These are phyloP conservation scores for Suhomyces bribrorum DNA, from an alignment of 1,139 yeast genomes.

Conservation along the genomic window DNA sequence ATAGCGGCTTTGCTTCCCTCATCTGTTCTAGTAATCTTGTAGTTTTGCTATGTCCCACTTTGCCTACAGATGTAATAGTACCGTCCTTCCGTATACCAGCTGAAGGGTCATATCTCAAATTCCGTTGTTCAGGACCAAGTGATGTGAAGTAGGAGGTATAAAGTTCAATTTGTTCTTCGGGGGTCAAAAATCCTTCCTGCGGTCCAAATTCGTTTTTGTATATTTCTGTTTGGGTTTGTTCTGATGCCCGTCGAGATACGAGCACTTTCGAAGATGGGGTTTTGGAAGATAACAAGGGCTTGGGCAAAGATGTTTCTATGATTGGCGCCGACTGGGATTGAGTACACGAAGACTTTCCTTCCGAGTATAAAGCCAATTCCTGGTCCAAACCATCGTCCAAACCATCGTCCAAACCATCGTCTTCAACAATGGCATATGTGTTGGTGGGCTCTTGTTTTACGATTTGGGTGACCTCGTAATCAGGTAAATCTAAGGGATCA, in stretches of 20 bases:
- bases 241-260: background rate
- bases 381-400: slow-evolving; percentile 33
- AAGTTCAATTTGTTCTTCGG: slow-evolving; percentile 32
- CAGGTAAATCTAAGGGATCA: slow-evolving; percentile 5
- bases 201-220: slow-evolving; percentile 17
- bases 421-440: too few relatives aligned
- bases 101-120: slow-evolving; percentile 25
- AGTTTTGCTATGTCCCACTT: slow-evolving; percentile 24
- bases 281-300: too few relatives aligned
- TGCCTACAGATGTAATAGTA: slow-evolving; percentile 7
- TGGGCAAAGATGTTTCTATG: too few relatives aligned
- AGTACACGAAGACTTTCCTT: background rate
- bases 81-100: slow-evolving; percentile 13
- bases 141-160: slow-evolving; percentile 36
- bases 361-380: slow-evolving; percentile 19
- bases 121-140: slow-evolving; percentile 21
- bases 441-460: background rate
- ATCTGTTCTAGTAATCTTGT: slow-evolving; percentile 10
- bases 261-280: too few relatives aligned
- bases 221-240: slow-evolving; percentile 1
- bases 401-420: slow-evolving; percentile 22
- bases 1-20: background rate
- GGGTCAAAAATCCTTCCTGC: slow-evolving; percentile 31
- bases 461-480: slow-evolving; percentile 5
- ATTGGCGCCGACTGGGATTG: too few relatives aligned